These are phyloP conservation scores for Globisporangium nodosum DNA, from an alignment of 352 stramenopile genomes.

Conservation along the genomic window DNA sequence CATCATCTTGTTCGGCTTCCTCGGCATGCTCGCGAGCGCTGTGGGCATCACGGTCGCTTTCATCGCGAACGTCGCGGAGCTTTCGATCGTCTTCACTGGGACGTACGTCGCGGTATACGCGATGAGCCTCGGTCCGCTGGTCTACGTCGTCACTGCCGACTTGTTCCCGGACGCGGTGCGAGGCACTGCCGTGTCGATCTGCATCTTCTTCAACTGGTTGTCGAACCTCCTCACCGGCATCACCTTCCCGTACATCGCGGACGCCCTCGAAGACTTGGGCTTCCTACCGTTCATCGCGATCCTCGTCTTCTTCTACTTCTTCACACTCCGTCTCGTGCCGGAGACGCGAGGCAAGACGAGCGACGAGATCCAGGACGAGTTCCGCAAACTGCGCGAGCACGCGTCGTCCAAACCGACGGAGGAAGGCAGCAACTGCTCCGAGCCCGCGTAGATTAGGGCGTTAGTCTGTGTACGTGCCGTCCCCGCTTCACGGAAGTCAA, in stretches of 20 bases:
- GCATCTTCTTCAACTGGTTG: constrained; percentile 24
- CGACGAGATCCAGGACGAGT: constrained; percentile 53
- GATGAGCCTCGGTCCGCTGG: constrained; percentile 56
- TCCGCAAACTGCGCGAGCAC: constrained; percentile 13
- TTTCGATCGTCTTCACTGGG: constrained; percentile 53
- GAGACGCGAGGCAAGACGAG: constrained; percentile 56
- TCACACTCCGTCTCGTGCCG: constrained; percentile 36
- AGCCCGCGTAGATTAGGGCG: neutral
- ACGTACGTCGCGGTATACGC: constrained; percentile 57
- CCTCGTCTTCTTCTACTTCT: constrained; percentile 35
- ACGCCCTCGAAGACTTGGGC: constrained; percentile 27
- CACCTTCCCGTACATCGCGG: constrained; percentile 48
- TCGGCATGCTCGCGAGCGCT: constrained; percentile 37
- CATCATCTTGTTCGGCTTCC: constrained; percentile 40
- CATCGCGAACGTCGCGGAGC: constrained; percentile 9
- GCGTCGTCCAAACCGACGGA: neutral
- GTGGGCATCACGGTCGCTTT: constrained; percentile 45
- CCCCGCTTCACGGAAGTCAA: neutral
- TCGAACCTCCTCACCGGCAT: constrained; percentile 47
- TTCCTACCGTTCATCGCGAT: constrained; percentile 51
- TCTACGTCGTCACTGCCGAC: constrained; percentile 51
- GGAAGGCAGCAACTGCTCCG: neutral
- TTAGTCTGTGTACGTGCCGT: neutral
- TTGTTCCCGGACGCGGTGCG: constrained; percentile 52
- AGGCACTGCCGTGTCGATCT: constrained; percentile 31